A percentile compares a stretch with the other conserved stretches of the same genome.
Evolutionary conservation across 1,284 basidiomycete genomes (phyloP).

Genomic region (Apiotrichum domesticum): DNA sequence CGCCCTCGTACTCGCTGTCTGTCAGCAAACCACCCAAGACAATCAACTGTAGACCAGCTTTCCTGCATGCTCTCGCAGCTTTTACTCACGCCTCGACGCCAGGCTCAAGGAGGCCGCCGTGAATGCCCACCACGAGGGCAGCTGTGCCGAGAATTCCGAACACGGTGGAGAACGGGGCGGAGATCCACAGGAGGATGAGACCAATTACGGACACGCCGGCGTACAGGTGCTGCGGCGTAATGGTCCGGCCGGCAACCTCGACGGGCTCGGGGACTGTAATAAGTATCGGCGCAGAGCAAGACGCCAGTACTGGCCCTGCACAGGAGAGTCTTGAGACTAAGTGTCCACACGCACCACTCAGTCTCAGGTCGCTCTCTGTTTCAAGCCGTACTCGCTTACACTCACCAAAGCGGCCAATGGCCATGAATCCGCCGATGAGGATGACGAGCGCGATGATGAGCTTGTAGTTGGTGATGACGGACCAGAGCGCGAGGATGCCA

Average conservation of each 20-base stretch:
- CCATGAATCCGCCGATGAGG: slow-evolving; percentile 83
- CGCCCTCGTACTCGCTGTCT: slow-evolving; percentile 30
- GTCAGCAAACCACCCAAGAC: slow-evolving; percentile 1
- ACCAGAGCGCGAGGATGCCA: slow-evolving; percentile 76
- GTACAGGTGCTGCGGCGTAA: slow-evolving; percentile 58
- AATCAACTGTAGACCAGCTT: not conserved
- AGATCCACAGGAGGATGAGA: slow-evolving; percentile 45
- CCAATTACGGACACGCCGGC: slow-evolving; percentile 51
- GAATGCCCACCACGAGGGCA: slow-evolving; percentile 49
- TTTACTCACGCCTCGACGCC: slow-evolving; percentile 46
- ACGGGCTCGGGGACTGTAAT: slow-evolving; percentile 37
- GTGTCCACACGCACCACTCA: too few species aligned
- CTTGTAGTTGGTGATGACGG: slow-evolving; percentile 72
- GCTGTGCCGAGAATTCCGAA: slow-evolving; percentile 48
- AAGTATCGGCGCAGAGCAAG: too few species aligned
- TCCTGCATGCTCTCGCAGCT: not conserved
- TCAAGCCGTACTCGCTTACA: slow-evolving; percentile 9
- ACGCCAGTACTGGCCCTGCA: too few species aligned
- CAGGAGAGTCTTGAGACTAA: too few species aligned
- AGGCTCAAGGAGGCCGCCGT: slow-evolving; percentile 54
- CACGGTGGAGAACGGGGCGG: slow-evolving; percentile 45
- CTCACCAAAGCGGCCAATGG: slow-evolving; percentile 85
- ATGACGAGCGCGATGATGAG: slow-evolving; percentile 80
- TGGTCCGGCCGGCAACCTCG: slow-evolving; percentile 49
- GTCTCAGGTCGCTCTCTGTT: too few species aligned